These are phyloP conservation scores for Nadsonia fulvescens DNA, from an alignment of 805 yeast genomes.

Conservation along the genomic window DNA sequence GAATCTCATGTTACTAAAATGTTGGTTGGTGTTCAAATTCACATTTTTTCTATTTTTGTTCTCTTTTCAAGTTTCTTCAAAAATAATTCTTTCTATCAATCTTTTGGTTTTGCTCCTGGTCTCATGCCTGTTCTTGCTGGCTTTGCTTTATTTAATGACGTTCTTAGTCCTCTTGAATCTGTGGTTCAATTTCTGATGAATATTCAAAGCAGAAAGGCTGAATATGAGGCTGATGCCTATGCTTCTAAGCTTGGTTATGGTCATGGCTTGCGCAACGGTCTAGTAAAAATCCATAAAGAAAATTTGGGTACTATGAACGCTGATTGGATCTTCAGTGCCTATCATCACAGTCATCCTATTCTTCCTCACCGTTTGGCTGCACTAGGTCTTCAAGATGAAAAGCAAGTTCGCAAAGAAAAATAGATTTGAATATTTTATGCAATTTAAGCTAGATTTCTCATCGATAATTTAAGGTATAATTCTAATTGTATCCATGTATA, in stretches of 20 bases:
- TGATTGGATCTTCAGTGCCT: constrained; percentile 77
- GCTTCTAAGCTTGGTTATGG: constrained; percentile 64
- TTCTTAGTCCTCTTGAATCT: constrained; percentile 63
- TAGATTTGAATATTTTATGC: too few relatives aligned
- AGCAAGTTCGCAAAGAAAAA: too few relatives aligned
- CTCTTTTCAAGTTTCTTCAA: constrained; percentile 65
- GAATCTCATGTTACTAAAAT: constrained; percentile 71
- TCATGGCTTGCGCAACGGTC: constrained; percentile 46
- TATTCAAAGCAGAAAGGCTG: constrained; percentile 64
- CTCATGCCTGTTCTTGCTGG: constrained; percentile 67
- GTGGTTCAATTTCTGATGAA: constrained; percentile 48
- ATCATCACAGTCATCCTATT: constrained; percentile 83
- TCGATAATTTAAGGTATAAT: too few relatives aligned
- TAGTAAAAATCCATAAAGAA: constrained; percentile 60
- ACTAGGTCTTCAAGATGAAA: constrained; percentile 21
- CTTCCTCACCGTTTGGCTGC: constrained; percentile 76
- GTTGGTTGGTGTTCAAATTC: constrained; percentile 45
- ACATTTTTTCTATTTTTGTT: constrained; percentile 46
- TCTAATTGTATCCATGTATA: too few relatives aligned
- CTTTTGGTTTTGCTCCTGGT: constrained; percentile 51
- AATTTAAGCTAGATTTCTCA: too few relatives aligned
- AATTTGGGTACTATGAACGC: constrained; percentile 78
- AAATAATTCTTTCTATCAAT: constrained; percentile 56
- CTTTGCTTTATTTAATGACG: constrained; percentile 45
- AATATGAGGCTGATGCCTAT: constrained; percentile 82